A percentile compares a stretch with the other conserved stretches of the same genome.
These are phyloP conservation scores for Scleromitrula shiraiana DNA, from an alignment of 2,329 filamentous ascomycete genomes.

Conservation along the genomic window DNA sequence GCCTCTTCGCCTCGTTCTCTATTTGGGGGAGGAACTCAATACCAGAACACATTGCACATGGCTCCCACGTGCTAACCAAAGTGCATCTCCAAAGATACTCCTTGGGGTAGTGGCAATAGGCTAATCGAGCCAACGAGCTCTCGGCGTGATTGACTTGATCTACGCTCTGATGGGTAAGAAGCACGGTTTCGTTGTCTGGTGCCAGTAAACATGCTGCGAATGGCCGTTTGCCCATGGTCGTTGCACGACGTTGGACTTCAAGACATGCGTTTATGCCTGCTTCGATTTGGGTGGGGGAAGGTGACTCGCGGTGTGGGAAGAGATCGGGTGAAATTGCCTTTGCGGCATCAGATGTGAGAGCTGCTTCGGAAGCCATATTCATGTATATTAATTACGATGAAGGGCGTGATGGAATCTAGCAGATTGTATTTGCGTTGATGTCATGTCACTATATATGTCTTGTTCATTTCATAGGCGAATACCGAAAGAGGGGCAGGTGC, in stretches of 20 bases:
- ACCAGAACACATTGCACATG: constrained; percentile 44
- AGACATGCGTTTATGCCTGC: constrained; percentile 35
- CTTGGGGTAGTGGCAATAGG: constrained; percentile 40
- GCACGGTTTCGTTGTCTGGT: constrained; percentile 41
- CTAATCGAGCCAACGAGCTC: constrained; percentile 39
- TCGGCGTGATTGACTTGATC: constrained; percentile 47
- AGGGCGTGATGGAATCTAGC: background rate
- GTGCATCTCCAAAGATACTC: constrained; percentile 42
- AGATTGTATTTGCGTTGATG: too few species aligned
- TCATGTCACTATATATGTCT: too few species aligned
- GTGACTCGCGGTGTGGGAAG: constrained; percentile 32
- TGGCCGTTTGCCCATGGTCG: constrained; percentile 39
- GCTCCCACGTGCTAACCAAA: constrained; percentile 46
- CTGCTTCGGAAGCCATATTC: constrained; percentile 23
- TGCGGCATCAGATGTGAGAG: constrained; percentile 21
- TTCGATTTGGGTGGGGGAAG: constrained; percentile 34
- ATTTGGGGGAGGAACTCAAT: constrained; percentile 11
- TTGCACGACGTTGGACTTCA: constrained; percentile 36
- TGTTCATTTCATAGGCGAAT: background rate
- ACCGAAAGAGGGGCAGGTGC: background rate
- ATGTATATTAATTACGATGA: too few species aligned
- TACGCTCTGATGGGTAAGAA: constrained; percentile 42
- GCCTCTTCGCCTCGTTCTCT: too few species aligned
- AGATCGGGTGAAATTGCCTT: constrained; percentile 22
- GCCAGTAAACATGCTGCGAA: constrained; percentile 41